Conservation (phyloP, 495 filamentous ascomycete species). For the Cudoniella acicularis region DNA sequence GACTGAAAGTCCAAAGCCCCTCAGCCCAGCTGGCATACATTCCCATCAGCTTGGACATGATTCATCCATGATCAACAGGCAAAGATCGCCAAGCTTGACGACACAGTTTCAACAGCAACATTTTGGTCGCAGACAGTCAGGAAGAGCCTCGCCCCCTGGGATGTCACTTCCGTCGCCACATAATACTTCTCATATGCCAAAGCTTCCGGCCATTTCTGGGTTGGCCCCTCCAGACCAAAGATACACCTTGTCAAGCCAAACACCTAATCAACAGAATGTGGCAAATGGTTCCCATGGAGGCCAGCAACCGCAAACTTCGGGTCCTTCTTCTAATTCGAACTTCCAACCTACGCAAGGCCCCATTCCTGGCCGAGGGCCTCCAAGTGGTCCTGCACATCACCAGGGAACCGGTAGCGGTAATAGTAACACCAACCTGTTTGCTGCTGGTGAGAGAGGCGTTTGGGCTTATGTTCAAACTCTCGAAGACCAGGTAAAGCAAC, state of each 20-base stretch:
- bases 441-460: slow-evolving; percentile 37
- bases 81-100: slow-evolving; percentile 66
- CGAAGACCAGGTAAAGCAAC: slow-evolving; percentile 41
- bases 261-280: slow-evolving; percentile 20
- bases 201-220: slow-evolving; percentile 35
- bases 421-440: slow-evolving; percentile 40
- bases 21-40: slow-evolving; percentile 65
- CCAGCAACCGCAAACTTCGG: slow-evolving; percentile 23
- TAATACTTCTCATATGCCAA: slow-evolving; percentile 32
- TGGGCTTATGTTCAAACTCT: slow-evolving; percentile 49
- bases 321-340: slow-evolving; percentile 12
- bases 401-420: slow-evolving; percentile 33
- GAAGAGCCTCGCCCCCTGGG: slow-evolving; percentile 35
- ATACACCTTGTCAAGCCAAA: slow-evolving; percentile 39
- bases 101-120: slow-evolving; percentile 66
- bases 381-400: slow-evolving; percentile 19
- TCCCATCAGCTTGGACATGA: slow-evolving; percentile 58
- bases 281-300: slow-evolving; percentile 7
- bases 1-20: slow-evolving; percentile 82
- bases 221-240: slow-evolving; percentile 47
- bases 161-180: slow-evolving; percentile 38
- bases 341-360: slow-evolving; percentile 13
- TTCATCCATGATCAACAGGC: slow-evolving; percentile 46
- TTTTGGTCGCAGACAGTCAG: slow-evolving; percentile 51
- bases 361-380: slow-evolving; percentile 6